Base-by-base conservation (phyloP, 192 early-diverging fungal genomes). In the Coemansia brasiliensis region DNA sequence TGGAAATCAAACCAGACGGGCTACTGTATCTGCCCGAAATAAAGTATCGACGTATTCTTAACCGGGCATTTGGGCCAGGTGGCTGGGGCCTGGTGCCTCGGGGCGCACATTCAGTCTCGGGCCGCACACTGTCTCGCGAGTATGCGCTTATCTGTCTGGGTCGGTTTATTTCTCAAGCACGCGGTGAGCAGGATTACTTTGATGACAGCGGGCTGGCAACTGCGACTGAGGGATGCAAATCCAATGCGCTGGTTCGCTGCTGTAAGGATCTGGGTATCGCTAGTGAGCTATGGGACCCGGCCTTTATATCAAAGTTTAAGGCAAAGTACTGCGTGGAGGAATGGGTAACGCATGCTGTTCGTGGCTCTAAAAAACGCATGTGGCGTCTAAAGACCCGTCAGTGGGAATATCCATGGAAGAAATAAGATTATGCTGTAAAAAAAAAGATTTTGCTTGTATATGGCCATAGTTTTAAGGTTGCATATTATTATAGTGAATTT, bases 1-100 rank as follows among this genome's bases (percentile, higher is more conserved):
- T 98, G 42, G 95, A 98, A 79, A 89, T 95, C 57, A 94, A 91
- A 69, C 95, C 94, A 24, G 96, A 98, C 63, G 96, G 96, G n/a
- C 55, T 94, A 37, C 63, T 94, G 17, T 97, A 97, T 61, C 80
- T 97, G 15, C 94, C 94, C 37, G 96, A 97, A 77, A 98, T 98
- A 63, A 96, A 96, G 57, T 96, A 95, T 74, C 84, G 96, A n/a
- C 87, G 94, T 38, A 92, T 96, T 44, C 83, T 98, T 38, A 96
- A 96, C 80, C 85, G 83, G 42, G 91, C 94, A 6, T 97, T 98
- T 81, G 94, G 94, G 16, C 96, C 96, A 15, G 96, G 91, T 61
- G 90, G 87, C 63, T 92, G 90, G 88, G 89, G 87, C 3, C 66
- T 92, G n/a, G 89, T 92, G 15, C 94, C 94, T 9, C 87, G 94